phyloP scores from a whole-genome alignment of 805 yeast species.

The Myxozyma nipponensis region DNA sequence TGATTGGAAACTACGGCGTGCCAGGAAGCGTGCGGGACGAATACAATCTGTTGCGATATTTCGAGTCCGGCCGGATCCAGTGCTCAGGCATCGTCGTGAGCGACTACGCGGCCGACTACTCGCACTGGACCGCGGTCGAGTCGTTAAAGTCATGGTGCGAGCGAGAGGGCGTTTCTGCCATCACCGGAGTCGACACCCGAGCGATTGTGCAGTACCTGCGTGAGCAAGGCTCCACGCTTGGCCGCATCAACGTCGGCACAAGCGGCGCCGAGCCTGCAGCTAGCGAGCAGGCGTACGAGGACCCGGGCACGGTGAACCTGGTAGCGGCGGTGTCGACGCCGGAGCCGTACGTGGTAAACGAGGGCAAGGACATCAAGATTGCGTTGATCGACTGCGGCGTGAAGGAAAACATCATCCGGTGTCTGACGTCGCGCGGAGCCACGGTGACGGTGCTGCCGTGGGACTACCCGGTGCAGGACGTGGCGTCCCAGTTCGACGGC shows the following conservation, averaged over 20 bases:
- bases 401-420: slow-evolving; percentile 93
- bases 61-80: slow-evolving; percentile 88
- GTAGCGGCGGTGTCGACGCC: slow-evolving; percentile 94
- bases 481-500: slow-evolving; percentile 92
- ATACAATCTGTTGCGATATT: slow-evolving; percentile 77
- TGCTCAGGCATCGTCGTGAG: slow-evolving; percentile 96
- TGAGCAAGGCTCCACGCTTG: slow-evolving; percentile 94
- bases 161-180: slow-evolving; percentile 93
- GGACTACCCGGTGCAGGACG: slow-evolving; percentile 86
- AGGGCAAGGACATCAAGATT: slow-evolving; percentile 58
- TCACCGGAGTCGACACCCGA: slow-evolving; percentile 97
- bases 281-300: slow-evolving; percentile 61
- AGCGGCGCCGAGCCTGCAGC: slow-evolving; percentile 4
- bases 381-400: slow-evolving; percentile 98
- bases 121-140: slow-evolving; percentile 99
- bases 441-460: slow-evolving; percentile 95
- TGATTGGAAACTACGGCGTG: slow-evolving; percentile 98
- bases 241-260: slow-evolving; percentile 83
- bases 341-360: slow-evolving; percentile 80
- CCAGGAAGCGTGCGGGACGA: slow-evolving; percentile 85
- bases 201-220: slow-evolving; percentile 87
- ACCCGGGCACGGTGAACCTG: slow-evolving; percentile 84
- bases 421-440: slow-evolving; percentile 91
- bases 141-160: slow-evolving; percentile 93
- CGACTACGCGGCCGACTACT: slow-evolving; percentile 89